A percentile compares a stretch with the other conserved stretches of the same genome.
phyloP scores from a whole-genome alignment of 495 filamentous ascomycete species.

The Penicillium salamii region DNA sequence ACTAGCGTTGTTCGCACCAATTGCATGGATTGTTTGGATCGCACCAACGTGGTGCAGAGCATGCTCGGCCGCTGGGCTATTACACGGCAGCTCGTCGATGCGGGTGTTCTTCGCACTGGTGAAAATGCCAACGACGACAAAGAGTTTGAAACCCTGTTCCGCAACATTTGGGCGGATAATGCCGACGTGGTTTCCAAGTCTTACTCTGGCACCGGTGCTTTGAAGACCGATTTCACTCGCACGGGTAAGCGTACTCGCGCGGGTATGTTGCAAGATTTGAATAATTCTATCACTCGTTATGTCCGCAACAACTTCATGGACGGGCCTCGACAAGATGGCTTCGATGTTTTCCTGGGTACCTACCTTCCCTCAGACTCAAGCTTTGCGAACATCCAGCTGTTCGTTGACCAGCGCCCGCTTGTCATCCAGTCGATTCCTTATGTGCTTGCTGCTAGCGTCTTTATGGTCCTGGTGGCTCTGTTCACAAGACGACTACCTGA shows the following conservation, averaged over 20 bases:
- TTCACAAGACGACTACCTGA: conserved; percentile 66
- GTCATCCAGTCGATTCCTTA: conserved; percentile 90
- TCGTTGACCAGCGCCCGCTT: conserved; percentile 82
- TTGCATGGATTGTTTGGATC: conserved; percentile 98
- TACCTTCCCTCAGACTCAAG: conserved; percentile 68
- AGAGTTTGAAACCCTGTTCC: conserved; percentile 82
- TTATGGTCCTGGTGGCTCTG: conserved; percentile 78
- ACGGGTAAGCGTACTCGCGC: conserved; percentile 80
- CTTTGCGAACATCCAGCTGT: conserved; percentile 64
- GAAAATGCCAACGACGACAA: conserved; percentile 67
- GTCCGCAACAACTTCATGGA: conserved; percentile 88
- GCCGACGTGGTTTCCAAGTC: conserved; percentile 89
- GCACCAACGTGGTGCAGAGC: conserved; percentile 95
- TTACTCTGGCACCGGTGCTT: conserved; percentile 91
- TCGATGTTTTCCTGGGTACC: conserved; percentile 86
- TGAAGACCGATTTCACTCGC: conserved; percentile 95
- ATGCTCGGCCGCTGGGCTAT: conserved; percentile 87
- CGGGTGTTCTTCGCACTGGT: conserved; percentile 68
- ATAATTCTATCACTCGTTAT: conserved; percentile 81
- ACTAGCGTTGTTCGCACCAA: conserved; percentile 90
- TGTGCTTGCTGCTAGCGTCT: conserved; percentile 79
- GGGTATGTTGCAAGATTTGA: conserved; percentile 77
- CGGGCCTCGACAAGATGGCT: conserved; percentile 89
- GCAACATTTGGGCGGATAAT: conserved; percentile 97
- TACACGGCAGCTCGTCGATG: conserved; percentile 81